Percentiles rank a stretch among this genome's conserved stretches.
phyloP scores from a whole-genome alignment of 2,329 filamentous ascomycete genomes.

The Epichloe gansuensis region DNA sequence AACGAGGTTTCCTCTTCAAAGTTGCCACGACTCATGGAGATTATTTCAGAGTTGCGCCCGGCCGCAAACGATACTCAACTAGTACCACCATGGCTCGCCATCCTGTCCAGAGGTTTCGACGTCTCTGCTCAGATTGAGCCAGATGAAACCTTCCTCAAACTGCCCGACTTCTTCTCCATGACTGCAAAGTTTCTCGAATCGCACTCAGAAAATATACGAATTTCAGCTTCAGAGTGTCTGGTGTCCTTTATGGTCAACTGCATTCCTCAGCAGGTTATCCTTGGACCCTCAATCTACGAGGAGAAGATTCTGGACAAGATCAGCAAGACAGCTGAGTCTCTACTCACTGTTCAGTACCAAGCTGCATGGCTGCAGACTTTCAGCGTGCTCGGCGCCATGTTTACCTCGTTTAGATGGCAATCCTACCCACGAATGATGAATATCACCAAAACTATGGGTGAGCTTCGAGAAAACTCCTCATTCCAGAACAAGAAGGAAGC shows the following conservation, averaged over 20 bases:
- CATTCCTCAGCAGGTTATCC: slow-evolving; percentile 66
- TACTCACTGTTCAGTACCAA: slow-evolving; percentile 85
- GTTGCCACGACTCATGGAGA: slow-evolving; percentile 75
- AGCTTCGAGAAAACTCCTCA: slow-evolving; percentile 73
- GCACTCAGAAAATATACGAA: slow-evolving; percentile 79
- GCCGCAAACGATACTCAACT: slow-evolving; percentile 89
- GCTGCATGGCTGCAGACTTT: slow-evolving; percentile 92
- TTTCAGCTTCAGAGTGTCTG: slow-evolving; percentile 88
- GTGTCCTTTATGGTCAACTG: slow-evolving; percentile 89
- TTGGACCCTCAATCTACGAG: slow-evolving; percentile 84
- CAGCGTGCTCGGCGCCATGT: slow-evolving; percentile 74
- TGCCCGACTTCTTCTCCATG: slow-evolving; percentile 73
- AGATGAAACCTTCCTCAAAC: slow-evolving; percentile 80
- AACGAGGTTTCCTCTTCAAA: slow-evolving; percentile 82
- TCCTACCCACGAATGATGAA: slow-evolving; percentile 65
- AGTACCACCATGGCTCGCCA: slow-evolving; percentile 91
- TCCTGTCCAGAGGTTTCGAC: slow-evolving; percentile 86
- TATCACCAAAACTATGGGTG: slow-evolving; percentile 68
- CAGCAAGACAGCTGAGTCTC: slow-evolving; percentile 54
- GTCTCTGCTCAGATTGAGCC: slow-evolving; percentile 80
- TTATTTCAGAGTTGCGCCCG: slow-evolving; percentile 83
- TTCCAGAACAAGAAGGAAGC: slow-evolving; percentile 93
- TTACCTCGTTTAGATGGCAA: slow-evolving; percentile 75
- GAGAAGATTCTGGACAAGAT: slow-evolving; percentile 81
- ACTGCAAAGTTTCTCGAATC: slow-evolving; percentile 74